A percentile compares a stretch with the other conserved stretches of the same genome.
Evolutionary conservation across 768 basidiomycete genomes (phyloP).

Genomic region (Galerina sulciceps): DNA sequence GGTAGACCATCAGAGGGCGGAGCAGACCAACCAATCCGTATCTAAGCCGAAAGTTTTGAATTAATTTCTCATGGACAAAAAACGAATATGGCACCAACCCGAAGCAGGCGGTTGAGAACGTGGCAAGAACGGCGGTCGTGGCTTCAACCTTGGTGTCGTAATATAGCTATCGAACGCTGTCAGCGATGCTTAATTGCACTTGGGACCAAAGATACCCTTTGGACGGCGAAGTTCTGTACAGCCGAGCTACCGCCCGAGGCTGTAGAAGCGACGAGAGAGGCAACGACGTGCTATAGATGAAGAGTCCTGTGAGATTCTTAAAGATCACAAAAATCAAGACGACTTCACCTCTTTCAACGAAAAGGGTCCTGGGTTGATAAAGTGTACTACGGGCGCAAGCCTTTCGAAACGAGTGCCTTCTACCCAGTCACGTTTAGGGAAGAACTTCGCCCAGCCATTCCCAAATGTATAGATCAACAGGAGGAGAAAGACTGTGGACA

Average conservation of each 20-base stretch:
- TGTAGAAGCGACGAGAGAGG: constrained; percentile 60
- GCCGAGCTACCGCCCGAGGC: constrained; percentile 57
- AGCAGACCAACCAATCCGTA: constrained; percentile 65
- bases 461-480: constrained; percentile 58
- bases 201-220: constrained; percentile 40
- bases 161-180: constrained; percentile 44
- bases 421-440: constrained; percentile 46
- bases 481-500: constrained; percentile 61
- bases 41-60: constrained; percentile 27
- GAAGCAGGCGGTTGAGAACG: constrained; percentile 68
- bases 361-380: constrained; percentile 64
- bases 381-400: constrained; percentile 43
- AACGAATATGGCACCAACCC: constrained; percentile 39
- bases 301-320: not conserved
- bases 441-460: constrained; percentile 49
- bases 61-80: not conserved
- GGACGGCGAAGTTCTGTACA: constrained; percentile 65
- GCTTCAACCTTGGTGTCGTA: constrained; percentile 61
- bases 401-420: constrained; percentile 46
- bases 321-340: not conserved
- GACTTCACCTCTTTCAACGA: constrained; percentile 56
- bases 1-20: constrained; percentile 62
- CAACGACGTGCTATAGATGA: constrained; percentile 52
- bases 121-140: constrained; percentile 60
- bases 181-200: not conserved